Conservation (phyloP, 2,329 filamentous ascomycete species). For the Helicocarpus griseus region DNA sequence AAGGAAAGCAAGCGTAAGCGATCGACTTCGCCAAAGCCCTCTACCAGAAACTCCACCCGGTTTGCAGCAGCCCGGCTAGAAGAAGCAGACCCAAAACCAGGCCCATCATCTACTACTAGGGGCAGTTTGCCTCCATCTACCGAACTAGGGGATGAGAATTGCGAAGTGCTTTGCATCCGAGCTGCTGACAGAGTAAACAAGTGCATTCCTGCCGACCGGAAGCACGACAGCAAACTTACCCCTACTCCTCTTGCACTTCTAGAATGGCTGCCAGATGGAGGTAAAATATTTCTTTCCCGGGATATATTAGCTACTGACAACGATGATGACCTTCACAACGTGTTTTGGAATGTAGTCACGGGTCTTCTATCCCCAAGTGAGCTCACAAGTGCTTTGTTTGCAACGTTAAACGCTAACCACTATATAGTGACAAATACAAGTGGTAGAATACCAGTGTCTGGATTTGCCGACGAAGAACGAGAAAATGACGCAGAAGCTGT, state of each 20-base stretch:
- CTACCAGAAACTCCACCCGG: neutral
- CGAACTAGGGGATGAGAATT: neutral
- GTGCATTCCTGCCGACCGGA: neutral
- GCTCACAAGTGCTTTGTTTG: neutral
- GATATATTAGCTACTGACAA: slow-evolving; percentile 1
- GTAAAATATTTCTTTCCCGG: neutral
- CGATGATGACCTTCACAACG: neutral
- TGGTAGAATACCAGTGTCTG: neutral
- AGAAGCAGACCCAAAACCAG: neutral
- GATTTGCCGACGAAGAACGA: neutral
- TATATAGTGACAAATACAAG: neutral
- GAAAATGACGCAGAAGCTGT: neutral
- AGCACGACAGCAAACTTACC: neutral
- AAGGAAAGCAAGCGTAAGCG: neutral
- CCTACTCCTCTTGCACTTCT: neutral
- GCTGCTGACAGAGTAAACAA: neutral
- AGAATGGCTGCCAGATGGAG: slow-evolving; percentile 1
- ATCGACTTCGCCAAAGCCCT: neutral
- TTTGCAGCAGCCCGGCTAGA: neutral
- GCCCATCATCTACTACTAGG: neutral
- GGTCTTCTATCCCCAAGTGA: neutral
- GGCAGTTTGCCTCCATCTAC: neutral
- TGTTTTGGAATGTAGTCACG: slow-evolving; percentile 1
- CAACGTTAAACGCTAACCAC: neutral
- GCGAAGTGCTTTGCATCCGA: neutral